Conservation (phyloP, 495 filamentous ascomycete species). For the Tuber calosporum region DNA sequence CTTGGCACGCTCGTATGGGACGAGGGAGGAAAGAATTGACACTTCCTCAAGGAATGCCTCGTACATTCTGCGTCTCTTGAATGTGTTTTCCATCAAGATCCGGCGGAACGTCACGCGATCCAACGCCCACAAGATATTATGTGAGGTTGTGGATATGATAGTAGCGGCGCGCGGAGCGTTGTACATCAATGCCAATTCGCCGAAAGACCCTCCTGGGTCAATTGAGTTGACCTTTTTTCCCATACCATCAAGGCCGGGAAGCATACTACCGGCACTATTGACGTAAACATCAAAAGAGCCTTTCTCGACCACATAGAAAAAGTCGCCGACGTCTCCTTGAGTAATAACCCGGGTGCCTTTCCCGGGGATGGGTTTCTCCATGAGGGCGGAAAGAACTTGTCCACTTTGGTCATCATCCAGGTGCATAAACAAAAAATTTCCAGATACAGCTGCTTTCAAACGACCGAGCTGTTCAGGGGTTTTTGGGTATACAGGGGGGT, state of each 20-base stretch:
- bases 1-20: conserved; percentile 86
- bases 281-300: conserved; percentile 89
- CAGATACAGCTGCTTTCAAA: conserved; percentile 70
- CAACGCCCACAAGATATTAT: conserved; percentile 82
- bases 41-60: conserved; percentile 97
- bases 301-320: conserved; percentile 93
- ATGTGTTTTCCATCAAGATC: conserved; percentile 96
- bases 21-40: conserved; percentile 72
- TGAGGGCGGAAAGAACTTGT: conserved; percentile 80
- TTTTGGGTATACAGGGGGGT: conserved; percentile 76
- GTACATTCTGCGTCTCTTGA: conserved; percentile 91
- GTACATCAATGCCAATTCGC: conserved; percentile 96
- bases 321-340: conserved; percentile 93
- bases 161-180: conserved; percentile 96
- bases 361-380: conserved; percentile 90
- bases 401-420: conserved; percentile 84
- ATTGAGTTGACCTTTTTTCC: conserved; percentile 76
- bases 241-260: conserved; percentile 75
- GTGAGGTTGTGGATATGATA: conserved; percentile 71
- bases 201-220: conserved; percentile 88
- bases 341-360: conserved; percentile 82
- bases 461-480: conserved; percentile 69
- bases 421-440: conserved; percentile 90
- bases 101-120: conserved; percentile 95
- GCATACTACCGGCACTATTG: conserved; percentile 67